Evolutionary conservation across 192 early-diverging fungal species (phyloP).

Genomic region (Dissophora ornata): DNA sequence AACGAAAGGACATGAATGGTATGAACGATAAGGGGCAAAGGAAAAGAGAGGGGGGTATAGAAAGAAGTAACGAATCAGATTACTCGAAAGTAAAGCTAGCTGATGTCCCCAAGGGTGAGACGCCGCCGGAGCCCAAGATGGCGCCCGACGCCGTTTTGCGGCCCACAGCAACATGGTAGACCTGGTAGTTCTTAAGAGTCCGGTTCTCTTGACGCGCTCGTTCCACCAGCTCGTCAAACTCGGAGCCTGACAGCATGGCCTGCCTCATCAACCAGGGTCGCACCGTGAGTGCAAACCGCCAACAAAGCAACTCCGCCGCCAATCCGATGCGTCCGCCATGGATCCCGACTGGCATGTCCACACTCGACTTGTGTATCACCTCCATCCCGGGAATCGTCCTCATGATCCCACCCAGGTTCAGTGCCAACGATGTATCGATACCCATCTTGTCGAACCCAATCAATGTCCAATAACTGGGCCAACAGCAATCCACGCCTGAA

Average conservation of each 20-base stretch:
- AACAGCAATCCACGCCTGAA: slow-evolving; percentile 46
- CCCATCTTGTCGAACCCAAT: slow-evolving; percentile 52
- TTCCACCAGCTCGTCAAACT: slow-evolving; percentile 48
- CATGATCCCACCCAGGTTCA: slow-evolving; percentile 51
- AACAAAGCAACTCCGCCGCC: slow-evolving; percentile 35
- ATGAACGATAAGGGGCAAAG: too few species aligned
- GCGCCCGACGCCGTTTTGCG: slow-evolving; percentile 21
- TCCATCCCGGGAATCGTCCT: slow-evolving; percentile 47
- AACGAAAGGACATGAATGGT: too few species aligned
- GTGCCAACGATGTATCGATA: slow-evolving; percentile 41
- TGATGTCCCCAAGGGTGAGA: too few species aligned
- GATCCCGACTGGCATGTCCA: slow-evolving; percentile 46
- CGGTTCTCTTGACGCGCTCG: slow-evolving; percentile 40
- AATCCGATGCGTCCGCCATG: slow-evolving; percentile 44
- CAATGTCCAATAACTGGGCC: slow-evolving; percentile 53
- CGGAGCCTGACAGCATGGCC: slow-evolving; percentile 46
- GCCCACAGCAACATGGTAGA: slow-evolving; percentile 41
- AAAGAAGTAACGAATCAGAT: too few species aligned
- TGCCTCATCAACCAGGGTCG: slow-evolving; percentile 52
- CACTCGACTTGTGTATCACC: slow-evolving; percentile 36
- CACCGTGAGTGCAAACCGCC: slow-evolving; percentile 31
- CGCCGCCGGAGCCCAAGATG: too few species aligned
- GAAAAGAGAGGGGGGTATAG: too few species aligned
- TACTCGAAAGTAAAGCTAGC: too few species aligned
- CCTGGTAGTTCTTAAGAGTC: slow-evolving; percentile 48